phyloP scores from a whole-genome alignment of 495 filamentous ascomycete species.

The Beverwykella pulmonaria region DNA sequence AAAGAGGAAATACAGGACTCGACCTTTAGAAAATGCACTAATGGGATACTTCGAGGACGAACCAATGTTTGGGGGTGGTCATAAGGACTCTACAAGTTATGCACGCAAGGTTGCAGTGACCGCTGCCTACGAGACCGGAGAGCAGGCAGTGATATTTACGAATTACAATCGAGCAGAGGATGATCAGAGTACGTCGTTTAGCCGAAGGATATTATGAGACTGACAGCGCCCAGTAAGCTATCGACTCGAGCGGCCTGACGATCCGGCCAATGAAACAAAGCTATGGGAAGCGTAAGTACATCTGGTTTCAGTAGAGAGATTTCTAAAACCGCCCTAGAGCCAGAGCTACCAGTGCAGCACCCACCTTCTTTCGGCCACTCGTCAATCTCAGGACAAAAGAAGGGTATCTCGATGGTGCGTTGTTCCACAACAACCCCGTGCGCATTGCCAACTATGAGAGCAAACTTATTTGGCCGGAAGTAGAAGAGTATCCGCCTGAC shows the following conservation, averaged over 20 bases:
- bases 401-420: slow-evolving; percentile 52
- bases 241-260: slow-evolving; percentile 52
- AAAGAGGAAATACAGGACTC: slow-evolving; percentile 7
- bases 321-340: slow-evolving; percentile 26
- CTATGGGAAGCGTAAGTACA: slow-evolving; percentile 51
- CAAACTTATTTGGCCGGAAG: slow-evolving; percentile 54
- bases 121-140: slow-evolving; percentile 45
- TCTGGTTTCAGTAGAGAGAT: not conserved
- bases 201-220: not conserved
- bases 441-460: slow-evolving; percentile 53
- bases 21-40: slow-evolving; percentile 5
- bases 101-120: slow-evolving; percentile 54
- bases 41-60: slow-evolving; percentile 4
- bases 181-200: slow-evolving; percentile 4
- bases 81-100: slow-evolving; percentile 34
- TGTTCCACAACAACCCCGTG: slow-evolving; percentile 55
- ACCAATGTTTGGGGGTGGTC: slow-evolving; percentile 49
- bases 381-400: slow-evolving; percentile 44
- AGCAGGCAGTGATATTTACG: slow-evolving; percentile 50
- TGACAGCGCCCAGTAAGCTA: slow-evolving; percentile 33
- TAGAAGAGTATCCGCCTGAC: slow-evolving; percentile 48
- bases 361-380: slow-evolving; percentile 54
- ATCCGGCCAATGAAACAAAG: slow-evolving; percentile 49
- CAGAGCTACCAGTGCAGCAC: slow-evolving; percentile 52
- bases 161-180: slow-evolving; percentile 54